Percentiles rank a stretch among this genome's conserved stretches.
phyloP scores from a whole-genome alignment of 495 filamentous ascomycete species.

The Penicillium argentinense region DNA sequence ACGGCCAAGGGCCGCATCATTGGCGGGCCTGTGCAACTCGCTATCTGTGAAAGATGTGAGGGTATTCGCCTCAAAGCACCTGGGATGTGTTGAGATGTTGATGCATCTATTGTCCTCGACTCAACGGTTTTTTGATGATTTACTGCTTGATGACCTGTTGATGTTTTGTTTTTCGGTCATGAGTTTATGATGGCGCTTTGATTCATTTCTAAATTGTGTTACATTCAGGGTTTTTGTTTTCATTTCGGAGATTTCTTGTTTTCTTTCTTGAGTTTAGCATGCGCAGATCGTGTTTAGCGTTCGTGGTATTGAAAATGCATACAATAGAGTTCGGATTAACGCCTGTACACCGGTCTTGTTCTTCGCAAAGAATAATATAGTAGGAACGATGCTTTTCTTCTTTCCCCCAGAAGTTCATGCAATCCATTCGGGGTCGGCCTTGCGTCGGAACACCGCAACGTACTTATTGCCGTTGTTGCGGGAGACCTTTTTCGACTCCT shows the following conservation, averaged over 20 bases:
- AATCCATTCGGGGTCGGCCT: constrained; percentile 76
- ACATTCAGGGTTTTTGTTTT: constrained; percentile 7
- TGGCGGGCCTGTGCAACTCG: constrained; percentile 46
- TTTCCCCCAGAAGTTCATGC: constrained; percentile 8
- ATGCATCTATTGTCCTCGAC: constrained; percentile 24
- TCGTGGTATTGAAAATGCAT: constrained; percentile 15
- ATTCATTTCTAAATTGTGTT: constrained; percentile 10
- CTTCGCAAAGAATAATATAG: not conserved
- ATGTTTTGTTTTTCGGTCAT: constrained; percentile 14
- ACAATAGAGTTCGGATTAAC: constrained; percentile 12
- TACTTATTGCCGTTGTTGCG: constrained; percentile 87
- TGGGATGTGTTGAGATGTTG: constrained; percentile 27
- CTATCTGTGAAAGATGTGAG: constrained; percentile 65
- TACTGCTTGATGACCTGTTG: constrained; percentile 24
- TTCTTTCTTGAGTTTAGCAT: constrained; percentile 1
- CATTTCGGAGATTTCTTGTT: constrained; percentile 3
- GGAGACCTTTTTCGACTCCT: constrained; percentile 96
- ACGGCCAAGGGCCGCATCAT: constrained; percentile 50
- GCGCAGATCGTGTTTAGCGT: constrained; percentile 3
- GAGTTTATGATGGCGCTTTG: constrained; percentile 6
- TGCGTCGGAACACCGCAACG: constrained; percentile 78
- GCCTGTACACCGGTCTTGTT: constrained; percentile 16
- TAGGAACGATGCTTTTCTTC: not conserved
- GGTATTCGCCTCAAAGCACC: constrained; percentile 62
- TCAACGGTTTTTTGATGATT: too few species aligned